Base-by-base conservation (phyloP, 345 rosid species). In the Mangifera indica region DNA sequence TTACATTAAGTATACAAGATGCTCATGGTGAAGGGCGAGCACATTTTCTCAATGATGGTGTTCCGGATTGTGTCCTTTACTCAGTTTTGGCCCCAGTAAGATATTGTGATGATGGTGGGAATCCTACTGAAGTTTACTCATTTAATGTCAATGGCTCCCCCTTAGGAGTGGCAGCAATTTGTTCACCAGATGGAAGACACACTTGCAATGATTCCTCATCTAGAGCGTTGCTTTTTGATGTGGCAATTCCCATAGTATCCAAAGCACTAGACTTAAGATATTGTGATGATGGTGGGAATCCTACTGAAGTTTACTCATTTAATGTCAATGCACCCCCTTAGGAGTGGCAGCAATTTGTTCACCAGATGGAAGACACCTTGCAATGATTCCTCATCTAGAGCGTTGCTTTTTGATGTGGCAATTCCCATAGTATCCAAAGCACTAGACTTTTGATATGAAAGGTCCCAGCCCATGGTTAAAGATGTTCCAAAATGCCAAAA, bases 361-460 rank as follows among this genome's bases (percentile, higher is more conserved):
- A 0, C 97, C 98, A 6, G 93, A 94, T 72, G 97, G 98, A 17
- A 84, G 98, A 77, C 98, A 94, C 83, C 84, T 94, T 5, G 98
- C 97, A 3, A 89, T 92, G 98, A 94, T 94, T 97, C 98, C 98
- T 77, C 97, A 92, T 74, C 98, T 98, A 4, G 98, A 94, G 72
- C 93, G 98, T 24, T 92, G 97, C 82, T 94, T 94, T 85, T 78
- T 94, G 86, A 94, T 94, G 98, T 94, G 98, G 98, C 98, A 94
- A 64, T 92, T 68, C 73, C 98, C 98, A 0, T 92, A 98, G 98
- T 94, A 89, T 69, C 98, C 97, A 9, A 85, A 65, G 66, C 73
- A 87, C 73, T 94, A 98, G 98, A 77, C 82, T 22, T 86, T 92
- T 63, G 93, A 90, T 63, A 90, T 87, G 83, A 86, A 79, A 67